These are phyloP conservation scores for Nicotiana tabacum DNA, from an alignment of 257 asterid genomes.

Conservation along the genomic window DNA sequence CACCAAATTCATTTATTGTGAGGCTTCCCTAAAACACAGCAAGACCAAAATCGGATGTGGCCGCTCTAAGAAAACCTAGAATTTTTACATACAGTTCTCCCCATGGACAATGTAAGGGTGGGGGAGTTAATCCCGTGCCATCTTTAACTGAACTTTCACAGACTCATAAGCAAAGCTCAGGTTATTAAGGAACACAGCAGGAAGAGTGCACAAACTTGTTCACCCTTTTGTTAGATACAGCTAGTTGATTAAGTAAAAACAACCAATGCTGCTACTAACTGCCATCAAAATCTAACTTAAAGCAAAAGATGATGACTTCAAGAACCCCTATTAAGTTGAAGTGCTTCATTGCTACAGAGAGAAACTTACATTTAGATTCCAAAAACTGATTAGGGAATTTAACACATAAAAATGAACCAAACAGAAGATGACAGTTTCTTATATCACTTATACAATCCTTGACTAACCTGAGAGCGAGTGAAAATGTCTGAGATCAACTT, in stretches of 20 bases:
- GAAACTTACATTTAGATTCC: not conserved
- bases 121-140: not conserved
- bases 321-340: not conserved
- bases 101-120: not conserved
- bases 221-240: not conserved
- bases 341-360: not conserved
- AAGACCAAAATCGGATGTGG: not conserved
- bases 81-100: not conserved
- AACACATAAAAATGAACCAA: not conserved
- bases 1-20: not conserved
- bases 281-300: not conserved
- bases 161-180: not conserved
- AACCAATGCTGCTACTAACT: not conserved
- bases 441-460: not conserved
- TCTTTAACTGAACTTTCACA: not conserved
- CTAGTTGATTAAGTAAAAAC: not conserved
- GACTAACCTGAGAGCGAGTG: slow-evolving; percentile 76
- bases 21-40: not conserved
- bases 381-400: not conserved
- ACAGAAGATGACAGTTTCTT: not conserved
- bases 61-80: not conserved
- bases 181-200: not conserved
- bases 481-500: slow-evolving; percentile 88
- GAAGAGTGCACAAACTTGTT: not conserved
- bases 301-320: not conserved